Evolutionary conservation across 345 rosid species (phyloP).

Genomic region (Gossypium turneri): DNA sequence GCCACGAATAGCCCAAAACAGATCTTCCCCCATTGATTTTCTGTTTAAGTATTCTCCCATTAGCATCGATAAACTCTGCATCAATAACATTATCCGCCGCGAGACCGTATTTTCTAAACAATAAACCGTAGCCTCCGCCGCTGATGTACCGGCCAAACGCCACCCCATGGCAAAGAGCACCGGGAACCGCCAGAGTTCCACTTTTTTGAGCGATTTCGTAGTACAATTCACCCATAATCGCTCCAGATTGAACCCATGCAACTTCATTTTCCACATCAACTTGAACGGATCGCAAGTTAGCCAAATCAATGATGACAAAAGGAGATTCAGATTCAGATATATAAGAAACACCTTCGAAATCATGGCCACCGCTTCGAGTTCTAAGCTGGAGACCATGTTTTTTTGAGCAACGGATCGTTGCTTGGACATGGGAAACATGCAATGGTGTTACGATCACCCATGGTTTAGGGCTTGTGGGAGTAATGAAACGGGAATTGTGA

Average conservation of each 20-base stretch:
- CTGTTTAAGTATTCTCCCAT: not conserved
- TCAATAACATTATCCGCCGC: slow-evolving; percentile 4
- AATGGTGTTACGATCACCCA: not conserved
- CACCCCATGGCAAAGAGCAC: not conserved
- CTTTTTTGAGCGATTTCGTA: slow-evolving; percentile 2
- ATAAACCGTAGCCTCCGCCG: slow-evolving; percentile 1
- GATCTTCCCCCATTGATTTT: not conserved
- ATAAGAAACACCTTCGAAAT: slow-evolving; percentile 10
- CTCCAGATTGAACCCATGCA: slow-evolving; percentile 10
- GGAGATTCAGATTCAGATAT: not conserved
- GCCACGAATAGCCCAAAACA: slow-evolving; percentile 3
- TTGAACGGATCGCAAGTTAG: not conserved
- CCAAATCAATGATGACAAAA: slow-evolving; percentile 1
- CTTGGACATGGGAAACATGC: not conserved
- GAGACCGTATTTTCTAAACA: slow-evolving; percentile 3
- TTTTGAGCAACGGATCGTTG: not conserved
- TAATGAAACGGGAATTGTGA: not conserved
- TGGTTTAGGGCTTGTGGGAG: not conserved
- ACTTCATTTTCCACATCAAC: not conserved
- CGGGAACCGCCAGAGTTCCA: not conserved
- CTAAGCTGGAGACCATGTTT: not conserved
- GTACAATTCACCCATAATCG: not conserved
- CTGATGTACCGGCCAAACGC: not conserved
- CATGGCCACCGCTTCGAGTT: slow-evolving; percentile 7
- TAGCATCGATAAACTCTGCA: not conserved